phyloP scores from a whole-genome alignment of 1,139 yeast genomes.

The Scheffersomyces quercinus region DNA sequence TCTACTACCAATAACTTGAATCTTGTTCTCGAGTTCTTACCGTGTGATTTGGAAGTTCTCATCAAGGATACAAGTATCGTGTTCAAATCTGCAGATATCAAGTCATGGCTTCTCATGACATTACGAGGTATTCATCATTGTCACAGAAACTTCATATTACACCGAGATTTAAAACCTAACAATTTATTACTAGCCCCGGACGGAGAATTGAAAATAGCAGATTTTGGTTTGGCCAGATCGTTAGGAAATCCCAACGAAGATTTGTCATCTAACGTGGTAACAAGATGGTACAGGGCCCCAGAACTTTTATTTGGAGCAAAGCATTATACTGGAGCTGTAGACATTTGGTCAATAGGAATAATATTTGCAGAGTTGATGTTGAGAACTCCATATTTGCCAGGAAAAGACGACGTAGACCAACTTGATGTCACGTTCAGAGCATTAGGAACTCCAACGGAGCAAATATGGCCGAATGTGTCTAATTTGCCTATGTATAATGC shows the following conservation, averaged over 20 bases:
- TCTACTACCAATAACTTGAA: constrained; percentile 72
- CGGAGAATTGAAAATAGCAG: constrained; percentile 90
- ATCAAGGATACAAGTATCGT: constrained; percentile 78
- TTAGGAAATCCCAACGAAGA: constrained; percentile 78
- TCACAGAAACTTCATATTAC: constrained; percentile 86
- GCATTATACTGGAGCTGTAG: constrained; percentile 86
- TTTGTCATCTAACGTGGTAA: constrained; percentile 90
- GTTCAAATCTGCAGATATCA: constrained; percentile 84
- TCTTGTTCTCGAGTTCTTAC: constrained; percentile 85
- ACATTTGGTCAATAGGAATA: constrained; percentile 92
- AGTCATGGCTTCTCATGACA: constrained; percentile 93
- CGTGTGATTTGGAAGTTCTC: constrained; percentile 86
- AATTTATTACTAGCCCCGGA: constrained; percentile 80
- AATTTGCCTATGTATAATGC: constrained; percentile 75
- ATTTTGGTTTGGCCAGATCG: constrained; percentile 92
- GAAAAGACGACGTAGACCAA: constrained; percentile 87
- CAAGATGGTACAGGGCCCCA: constrained; percentile 97
- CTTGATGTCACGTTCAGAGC: constrained; percentile 90
- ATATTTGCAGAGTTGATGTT: constrained; percentile 97
- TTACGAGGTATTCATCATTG: constrained; percentile 93
- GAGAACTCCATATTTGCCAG: constrained; percentile 92
- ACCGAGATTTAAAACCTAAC: constrained; percentile 85
- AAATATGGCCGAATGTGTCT: constrained; percentile 88
- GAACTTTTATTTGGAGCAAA: constrained; percentile 86
- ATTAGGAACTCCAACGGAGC: constrained; percentile 92